Base-by-base conservation (phyloP, 164 flowering plant genomes). In the Piper betle region DNA sequence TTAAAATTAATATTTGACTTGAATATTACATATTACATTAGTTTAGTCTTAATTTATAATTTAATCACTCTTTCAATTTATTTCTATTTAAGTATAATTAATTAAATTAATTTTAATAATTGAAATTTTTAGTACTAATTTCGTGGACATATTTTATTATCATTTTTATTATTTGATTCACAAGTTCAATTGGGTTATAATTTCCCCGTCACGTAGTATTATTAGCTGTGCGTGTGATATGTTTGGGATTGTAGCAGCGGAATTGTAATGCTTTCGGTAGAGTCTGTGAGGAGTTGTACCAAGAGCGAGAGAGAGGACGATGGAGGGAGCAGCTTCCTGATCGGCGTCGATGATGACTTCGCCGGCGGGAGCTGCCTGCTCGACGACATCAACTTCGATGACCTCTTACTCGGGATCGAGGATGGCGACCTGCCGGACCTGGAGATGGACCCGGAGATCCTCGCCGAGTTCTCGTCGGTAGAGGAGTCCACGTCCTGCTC, bases 361-460 rank as follows among this genome's bases (percentile, higher is more conserved):
- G 76, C 80, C 55, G 55, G 74, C 0, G 68, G 66, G 2, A 82
- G 73, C 46, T 77, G 71, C 66, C 71, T 91, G 69, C 79, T 91
- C 0, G 91, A 91, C 39, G 78, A 81, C 58, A 91, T 91, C 63
- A 81, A 83, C 60, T 88, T 91, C 59, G 95, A 82, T 41, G 95
- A 91, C 66, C 71, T 91, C 1, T 92, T 88, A 52, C 50, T 73
- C 12, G 88, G 84, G 3, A 77, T 82, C 53, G 76, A 72, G 6
- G 81, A 82, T 50, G 84, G 78, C 6, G 87, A 88, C 53, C 64
- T 88, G 61, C 98, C 91, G 11, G 93, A 84, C 71, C 73, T 92
- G 84, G 96, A 87, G 74, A 76, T 88, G 83, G 96, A 88, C 78
- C 77, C 91, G 15, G 93, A 91, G 25, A 63, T 91, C 61, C 75